Percentiles rank a stretch among this genome's conserved stretches.
phyloP scores from a whole-genome alignment of 2,329 filamentous ascomycete genomes.

The Pseudocercospora vitis region DNA sequence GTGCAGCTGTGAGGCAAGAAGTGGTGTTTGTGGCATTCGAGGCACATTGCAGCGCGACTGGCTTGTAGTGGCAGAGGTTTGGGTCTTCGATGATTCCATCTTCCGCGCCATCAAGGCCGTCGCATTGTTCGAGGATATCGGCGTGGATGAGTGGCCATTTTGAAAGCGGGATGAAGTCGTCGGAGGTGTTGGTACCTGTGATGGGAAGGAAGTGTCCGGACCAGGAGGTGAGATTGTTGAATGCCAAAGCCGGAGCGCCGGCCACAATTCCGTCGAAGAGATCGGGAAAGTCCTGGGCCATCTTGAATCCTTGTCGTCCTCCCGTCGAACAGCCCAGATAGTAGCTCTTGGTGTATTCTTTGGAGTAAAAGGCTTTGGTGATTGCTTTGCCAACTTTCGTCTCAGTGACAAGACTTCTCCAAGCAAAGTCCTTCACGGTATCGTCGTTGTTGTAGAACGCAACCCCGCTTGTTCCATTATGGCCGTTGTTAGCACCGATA shows the following conservation, averaged over 20 bases:
- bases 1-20: slow-evolving; percentile 44
- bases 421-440: slow-evolving; percentile 52
- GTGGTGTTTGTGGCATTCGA: slow-evolving; percentile 37
- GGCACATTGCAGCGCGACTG: slow-evolving; percentile 41
- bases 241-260: slow-evolving; percentile 45
- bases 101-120: slow-evolving; percentile 46
- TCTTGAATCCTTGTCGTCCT: slow-evolving; percentile 49
- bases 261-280: slow-evolving; percentile 52
- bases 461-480: slow-evolving; percentile 47
- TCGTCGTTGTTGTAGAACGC: slow-evolving; percentile 50
- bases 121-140: slow-evolving; percentile 51
- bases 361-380: slow-evolving; percentile 39
- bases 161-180: slow-evolving; percentile 40
- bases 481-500: slow-evolving; percentile 45
- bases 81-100: slow-evolving; percentile 51
- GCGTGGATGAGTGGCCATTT: slow-evolving; percentile 44
- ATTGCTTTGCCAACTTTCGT: slow-evolving; percentile 36
- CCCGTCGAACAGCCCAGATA: slow-evolving; percentile 50
- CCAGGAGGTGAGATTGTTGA: slow-evolving; percentile 45
- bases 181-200: slow-evolving; percentile 40
- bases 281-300: slow-evolving; percentile 45
- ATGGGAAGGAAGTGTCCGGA: slow-evolving; percentile 43
- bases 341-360: slow-evolving; percentile 46
- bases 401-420: slow-evolving; percentile 34
- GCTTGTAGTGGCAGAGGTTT: slow-evolving; percentile 45